Base-by-base conservation (phyloP, 163 green algal genomes). In the Scenedesmus sp. region DNA sequence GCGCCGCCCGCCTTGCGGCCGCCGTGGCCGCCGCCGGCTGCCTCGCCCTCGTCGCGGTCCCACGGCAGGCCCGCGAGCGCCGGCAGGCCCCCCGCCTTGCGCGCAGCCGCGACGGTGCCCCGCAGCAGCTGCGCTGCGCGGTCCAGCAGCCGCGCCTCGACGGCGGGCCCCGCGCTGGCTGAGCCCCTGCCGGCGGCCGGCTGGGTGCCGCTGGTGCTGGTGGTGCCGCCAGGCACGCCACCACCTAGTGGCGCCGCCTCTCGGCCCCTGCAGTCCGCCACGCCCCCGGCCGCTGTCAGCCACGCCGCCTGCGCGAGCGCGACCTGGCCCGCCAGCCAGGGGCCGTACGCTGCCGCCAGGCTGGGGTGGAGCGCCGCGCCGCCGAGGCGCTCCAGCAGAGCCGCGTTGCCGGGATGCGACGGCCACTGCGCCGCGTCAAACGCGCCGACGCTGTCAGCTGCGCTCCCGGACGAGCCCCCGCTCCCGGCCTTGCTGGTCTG, bases 251-350 rank as follows among this genome's bases (percentile, higher is more conserved):
- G 48, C 34, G 45, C 64, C 39, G 11, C 66, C 28, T 22, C 44
- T 56, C 26, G 24, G n/a, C n/a, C 44, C 74, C 74, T 75, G 47
- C 47, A 58, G 51, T 75, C 58, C n/a, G 24, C 33, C 18, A 26
- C 36, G 31, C 74, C 34, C 11, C 74, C 74, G 28, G 63, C 74
- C 20, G 74, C 74, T 17, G 47, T 42, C 3, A 81, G 51, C 62
- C 60, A 81, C 29, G 62, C 62, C n/a, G 81, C 75, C 2, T 81
- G 70, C 1, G 72, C 70, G 15, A 87, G 50, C 0, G 71, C 33
- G 26, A 89, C 47, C 39, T 85, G 80, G 17, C 76, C 86, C 28
- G 83, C 80, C 44, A 79, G 53, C 86, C 86, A 91, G n/a, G 36
- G 70, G 34, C 86, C 86, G 69, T 91, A 91, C 67, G 80, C 63